Evolutionary conservation across 139 green algal genomes (phyloP).

Genomic region (Pseudopediastrum boryanum): DNA sequence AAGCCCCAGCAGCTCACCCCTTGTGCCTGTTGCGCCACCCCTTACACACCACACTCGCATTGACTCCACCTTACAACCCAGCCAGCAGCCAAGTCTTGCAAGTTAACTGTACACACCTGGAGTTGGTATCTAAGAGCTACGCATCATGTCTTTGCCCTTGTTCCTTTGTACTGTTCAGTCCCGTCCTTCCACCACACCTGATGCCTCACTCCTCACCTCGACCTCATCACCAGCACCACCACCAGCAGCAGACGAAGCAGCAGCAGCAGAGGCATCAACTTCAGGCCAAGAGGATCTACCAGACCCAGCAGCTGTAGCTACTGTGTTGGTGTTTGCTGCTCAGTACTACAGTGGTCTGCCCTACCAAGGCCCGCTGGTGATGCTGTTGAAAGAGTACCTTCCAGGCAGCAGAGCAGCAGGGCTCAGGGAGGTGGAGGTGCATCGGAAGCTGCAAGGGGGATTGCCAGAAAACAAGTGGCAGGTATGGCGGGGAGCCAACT

Average conservation of each 20-base stretch:
- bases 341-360: conserved; percentile 32
- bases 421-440: conserved; percentile 32
- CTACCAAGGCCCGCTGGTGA: conserved; percentile 14
- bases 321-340: conserved; percentile 33
- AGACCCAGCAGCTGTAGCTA: background rate
- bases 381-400: conserved; percentile 36
- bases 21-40: too few species aligned
- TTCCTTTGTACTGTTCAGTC: background rate
- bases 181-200: background rate
- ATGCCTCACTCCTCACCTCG: background rate
- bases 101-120: background rate
- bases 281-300: background rate
- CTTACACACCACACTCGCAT: too few species aligned
- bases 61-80: too few species aligned
- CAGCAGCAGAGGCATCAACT: background rate
- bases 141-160: background rate
- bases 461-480: conserved; percentile 26
- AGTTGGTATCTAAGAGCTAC: background rate
- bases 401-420: background rate
- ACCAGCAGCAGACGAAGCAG: background rate
- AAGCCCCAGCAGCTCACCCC: too few species aligned
- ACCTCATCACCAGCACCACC: background rate
- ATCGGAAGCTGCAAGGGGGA: conserved; percentile 10
- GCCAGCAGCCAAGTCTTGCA: background rate
- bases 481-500: background rate